Evolutionary conservation across 192 early-diverging fungal genomes (phyloP).

Genomic region (Dissophora ornata): DNA sequence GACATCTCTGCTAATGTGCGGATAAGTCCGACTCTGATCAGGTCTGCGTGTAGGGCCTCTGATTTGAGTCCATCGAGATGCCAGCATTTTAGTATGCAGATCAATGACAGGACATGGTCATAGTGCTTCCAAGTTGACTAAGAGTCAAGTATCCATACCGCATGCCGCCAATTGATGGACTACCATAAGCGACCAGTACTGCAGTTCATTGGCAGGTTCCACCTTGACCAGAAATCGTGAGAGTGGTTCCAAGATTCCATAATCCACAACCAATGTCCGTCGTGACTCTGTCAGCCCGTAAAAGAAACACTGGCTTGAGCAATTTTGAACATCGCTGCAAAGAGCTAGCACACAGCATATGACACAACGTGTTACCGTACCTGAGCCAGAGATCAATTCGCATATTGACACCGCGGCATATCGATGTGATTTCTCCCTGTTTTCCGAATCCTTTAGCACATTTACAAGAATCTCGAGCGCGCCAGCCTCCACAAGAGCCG

Average conservation of each 20-base stretch:
- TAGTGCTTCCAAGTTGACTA: no score
- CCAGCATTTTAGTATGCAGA: no score
- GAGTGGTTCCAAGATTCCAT: constrained; percentile 72
- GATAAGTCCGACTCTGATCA: constrained; percentile 60
- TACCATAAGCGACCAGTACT: constrained; percentile 83
- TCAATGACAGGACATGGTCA: no score
- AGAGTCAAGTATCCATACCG: constrained; percentile 66
- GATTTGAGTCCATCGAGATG: constrained; percentile 1
- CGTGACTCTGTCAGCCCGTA: constrained; percentile 60
- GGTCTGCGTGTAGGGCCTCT: constrained; percentile 23
- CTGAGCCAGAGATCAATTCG: constrained; percentile 69
- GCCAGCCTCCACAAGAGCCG: constrained; percentile 66
- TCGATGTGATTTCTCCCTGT: constrained; percentile 67
- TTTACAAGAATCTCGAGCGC: constrained; percentile 68
- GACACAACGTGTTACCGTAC: constrained; percentile 57
- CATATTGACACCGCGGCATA: constrained; percentile 78
- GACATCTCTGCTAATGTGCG: constrained; percentile 72
- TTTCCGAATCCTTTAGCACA: constrained; percentile 61
- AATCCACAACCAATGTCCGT: constrained; percentile 67
- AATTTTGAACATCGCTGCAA: no score
- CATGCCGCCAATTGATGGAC: constrained; percentile 76
- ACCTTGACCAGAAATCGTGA: constrained; percentile 64
- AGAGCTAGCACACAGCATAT: no score
- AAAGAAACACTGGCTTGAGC: constrained; percentile 13
- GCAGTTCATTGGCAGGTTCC: constrained; percentile 76